phyloP scores from a whole-genome alignment of 2,329 filamentous ascomycete species.

The Coniochaeta pulveracea region DNA sequence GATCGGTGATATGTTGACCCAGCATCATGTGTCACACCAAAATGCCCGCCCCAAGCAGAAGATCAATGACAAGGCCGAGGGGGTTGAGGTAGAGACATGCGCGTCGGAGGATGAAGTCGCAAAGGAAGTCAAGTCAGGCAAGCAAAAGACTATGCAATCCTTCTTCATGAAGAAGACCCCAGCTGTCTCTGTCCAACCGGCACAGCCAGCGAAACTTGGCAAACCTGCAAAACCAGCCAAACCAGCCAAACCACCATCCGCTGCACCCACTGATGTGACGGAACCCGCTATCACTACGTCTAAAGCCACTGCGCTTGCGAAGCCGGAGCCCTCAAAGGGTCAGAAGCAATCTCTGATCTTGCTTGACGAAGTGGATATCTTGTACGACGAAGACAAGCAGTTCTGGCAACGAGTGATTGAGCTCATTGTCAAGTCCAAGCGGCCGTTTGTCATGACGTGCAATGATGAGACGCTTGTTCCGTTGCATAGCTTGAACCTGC shows the following conservation, averaged over 20 bases:
- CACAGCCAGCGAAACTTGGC: constrained; percentile 7
- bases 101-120: constrained; percentile 33
- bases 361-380: constrained; percentile 83
- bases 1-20: constrained; percentile 93
- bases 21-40: constrained; percentile 66
- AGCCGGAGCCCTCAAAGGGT: constrained; percentile 26
- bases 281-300: too few relatives aligned
- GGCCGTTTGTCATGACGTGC: constrained; percentile 91
- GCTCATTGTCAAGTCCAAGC: constrained; percentile 73
- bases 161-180: constrained; percentile 55
- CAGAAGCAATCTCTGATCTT: constrained; percentile 94
- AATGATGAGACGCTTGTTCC: constrained; percentile 83
- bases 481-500: constrained; percentile 59
- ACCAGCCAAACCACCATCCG: constrained; percentile 16
- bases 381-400: constrained; percentile 91
- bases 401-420: constrained; percentile 80
- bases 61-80: constrained; percentile 1
- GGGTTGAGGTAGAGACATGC: constrained; percentile 19
- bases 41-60: constrained; percentile 17
- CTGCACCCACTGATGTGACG: constrained; percentile 7
- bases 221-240: constrained; percentile 12
- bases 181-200: too few relatives aligned
- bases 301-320: too few relatives aligned
- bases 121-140: constrained; percentile 51
- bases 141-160: constrained; percentile 67